phyloP scores from a whole-genome alignment of 2,329 filamentous ascomycete species.

The Diaporthe nobilis region DNA sequence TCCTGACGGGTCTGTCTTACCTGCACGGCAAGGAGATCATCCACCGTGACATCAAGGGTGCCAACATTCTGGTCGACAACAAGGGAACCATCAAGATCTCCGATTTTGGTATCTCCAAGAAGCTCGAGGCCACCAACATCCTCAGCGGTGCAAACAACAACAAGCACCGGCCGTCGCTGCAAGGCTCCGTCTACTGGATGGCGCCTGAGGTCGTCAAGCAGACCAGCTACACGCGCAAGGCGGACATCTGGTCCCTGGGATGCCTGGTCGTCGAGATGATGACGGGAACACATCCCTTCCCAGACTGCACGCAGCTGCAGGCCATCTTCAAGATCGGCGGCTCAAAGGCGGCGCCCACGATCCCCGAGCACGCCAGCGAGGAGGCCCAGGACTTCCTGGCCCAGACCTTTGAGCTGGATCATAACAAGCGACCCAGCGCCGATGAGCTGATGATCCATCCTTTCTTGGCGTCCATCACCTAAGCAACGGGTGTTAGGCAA shows the following conservation, averaged over 20 bases:
- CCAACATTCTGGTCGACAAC: slow-evolving; percentile 98
- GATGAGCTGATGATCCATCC: slow-evolving; percentile 89
- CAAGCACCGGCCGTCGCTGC: slow-evolving; percentile 83
- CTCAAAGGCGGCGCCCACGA: slow-evolving; percentile 86
- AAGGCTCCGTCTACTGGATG: slow-evolving; percentile 99
- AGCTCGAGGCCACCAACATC: slow-evolving; percentile 91
- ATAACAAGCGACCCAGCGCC: slow-evolving; percentile 90
- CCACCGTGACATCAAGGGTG: slow-evolving; percentile 98
- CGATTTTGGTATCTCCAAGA: slow-evolving; percentile 98
- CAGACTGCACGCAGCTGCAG: slow-evolving; percentile 95
- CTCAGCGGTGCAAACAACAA: slow-evolving; percentile 78
- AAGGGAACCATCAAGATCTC: slow-evolving; percentile 99
- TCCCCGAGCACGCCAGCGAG: slow-evolving; percentile 87
- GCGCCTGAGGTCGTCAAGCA: slow-evolving; percentile 98
- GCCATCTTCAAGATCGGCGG: slow-evolving; percentile 99
- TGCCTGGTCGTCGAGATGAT: slow-evolving; percentile 99
- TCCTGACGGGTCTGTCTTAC: slow-evolving; percentile 91
- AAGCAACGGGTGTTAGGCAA: slow-evolving; percentile 39
- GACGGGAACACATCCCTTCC: slow-evolving; percentile 95
- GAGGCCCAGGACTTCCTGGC: slow-evolving; percentile 88
- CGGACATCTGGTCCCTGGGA: slow-evolving; percentile 97
- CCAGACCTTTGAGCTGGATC: slow-evolving; percentile 95
- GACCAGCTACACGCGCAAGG: slow-evolving; percentile 97
- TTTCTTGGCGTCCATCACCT: slow-evolving; percentile 83
- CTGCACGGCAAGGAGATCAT: slow-evolving; percentile 96